Evolutionary conservation across 257 asterid genomes (phyloP).

Genomic region (Capsicum baccatum): DNA sequence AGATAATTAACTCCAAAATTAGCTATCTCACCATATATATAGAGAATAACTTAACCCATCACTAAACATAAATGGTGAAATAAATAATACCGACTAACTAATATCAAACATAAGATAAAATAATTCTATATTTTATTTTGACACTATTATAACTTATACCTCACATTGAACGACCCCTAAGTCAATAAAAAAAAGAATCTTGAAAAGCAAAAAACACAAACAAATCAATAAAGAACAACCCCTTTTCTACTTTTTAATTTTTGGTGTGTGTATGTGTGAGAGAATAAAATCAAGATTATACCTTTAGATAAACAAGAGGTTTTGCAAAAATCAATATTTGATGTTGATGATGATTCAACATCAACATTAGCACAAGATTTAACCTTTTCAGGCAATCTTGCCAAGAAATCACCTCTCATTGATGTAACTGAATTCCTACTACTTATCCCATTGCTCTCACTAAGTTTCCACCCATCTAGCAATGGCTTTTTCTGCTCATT

Average conservation of each 20-base stretch:
- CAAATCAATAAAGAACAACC: background rate
- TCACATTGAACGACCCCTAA: too few species aligned
- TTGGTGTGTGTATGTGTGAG: too few species aligned
- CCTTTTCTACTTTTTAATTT: background rate
- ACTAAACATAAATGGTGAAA: too few species aligned
- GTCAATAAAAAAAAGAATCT: background rate
- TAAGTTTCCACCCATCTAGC: conserved; percentile 47
- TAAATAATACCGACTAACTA: too few species aligned
- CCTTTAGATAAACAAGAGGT: conserved; percentile 60
- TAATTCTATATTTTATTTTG: too few species aligned
- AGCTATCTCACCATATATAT: too few species aligned
- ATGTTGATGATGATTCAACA: conserved; percentile 55
- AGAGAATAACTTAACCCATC: too few species aligned
- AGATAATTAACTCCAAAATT: too few species aligned
- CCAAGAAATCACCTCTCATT: conserved; percentile 60
- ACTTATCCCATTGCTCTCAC: conserved; percentile 42
- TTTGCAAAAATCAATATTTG: conserved; percentile 50
- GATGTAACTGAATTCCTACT: conserved; percentile 74
- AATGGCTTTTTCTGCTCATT: conserved; percentile 50
- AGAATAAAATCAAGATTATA: conserved; percentile 8
- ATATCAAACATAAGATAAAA: too few species aligned
- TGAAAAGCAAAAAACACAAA: background rate
- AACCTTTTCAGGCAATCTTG: conserved; percentile 71
- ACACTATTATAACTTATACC: too few species aligned
- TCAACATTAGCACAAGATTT: conserved; percentile 65